Evolutionary conservation across 306 rosid genomes (phyloP), one percentile per base, ranked within the genome.

Genomic region (Cicer pinnatifidum): DNA sequence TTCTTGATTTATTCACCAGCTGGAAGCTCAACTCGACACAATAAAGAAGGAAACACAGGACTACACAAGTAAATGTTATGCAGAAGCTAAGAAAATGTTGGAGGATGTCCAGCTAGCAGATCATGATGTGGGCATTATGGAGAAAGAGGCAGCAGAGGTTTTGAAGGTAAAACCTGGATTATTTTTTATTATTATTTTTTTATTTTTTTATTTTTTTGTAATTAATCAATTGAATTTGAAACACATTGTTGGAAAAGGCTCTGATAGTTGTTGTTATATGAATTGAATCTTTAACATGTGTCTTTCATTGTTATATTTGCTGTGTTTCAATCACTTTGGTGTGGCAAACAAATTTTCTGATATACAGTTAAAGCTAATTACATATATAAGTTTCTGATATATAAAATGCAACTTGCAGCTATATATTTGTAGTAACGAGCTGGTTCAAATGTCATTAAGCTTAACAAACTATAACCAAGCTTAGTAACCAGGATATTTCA

Each of bases 61-160:
- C 20, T 82, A 84, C 81, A 78, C 68, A 8, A 59, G 47, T 35
- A 70, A 77, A 80, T 83, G 87, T 67, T 80, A 80, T 62, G 82
- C 85, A 9, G 95, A 91, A 78, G 83, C 88, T 11, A 85, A 80
- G 75, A 81, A 71, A 71, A 83, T 90, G 82, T 56, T 58, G 85
- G 96, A 88, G 15, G 91, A 87, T 57, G 75, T 91, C 17, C 78
- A 87, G 23, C 65, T 12, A 69, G 87, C 88, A 72, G 86, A 83
- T 66, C 84, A 28, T 70, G 84, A 87, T 61, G 54, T 94, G 75
- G 80, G 82, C 75, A 71, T 58, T 61, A 77, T 88, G 86, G 96
- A 91, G 80, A 77, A 78, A 80, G 97, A 91, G 81, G 96, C 87
- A 10, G 88, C 76, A 1, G 91, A 83, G 46, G 85, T 87, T 87